Percentiles rank a stretch among this genome's conserved stretches.
Conservation (phyloP, 805 yeast species). For the Ogataea neopini region DNA sequence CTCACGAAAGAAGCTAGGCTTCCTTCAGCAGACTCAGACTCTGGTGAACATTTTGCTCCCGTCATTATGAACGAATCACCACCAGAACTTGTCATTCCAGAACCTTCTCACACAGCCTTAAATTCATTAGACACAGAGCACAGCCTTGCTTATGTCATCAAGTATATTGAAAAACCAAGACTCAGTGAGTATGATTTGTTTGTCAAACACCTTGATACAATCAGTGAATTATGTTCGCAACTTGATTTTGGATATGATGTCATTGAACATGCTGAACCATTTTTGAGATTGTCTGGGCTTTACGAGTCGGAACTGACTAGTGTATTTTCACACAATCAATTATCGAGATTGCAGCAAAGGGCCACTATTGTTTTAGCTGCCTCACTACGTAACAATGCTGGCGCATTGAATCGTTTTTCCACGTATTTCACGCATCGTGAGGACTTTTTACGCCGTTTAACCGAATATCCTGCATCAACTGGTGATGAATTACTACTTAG, state of each 20-base stretch:
- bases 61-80: constrained; percentile 11
- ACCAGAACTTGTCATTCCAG: constrained; percentile 3
- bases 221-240: constrained; percentile 68
- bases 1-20: constrained; percentile 69
- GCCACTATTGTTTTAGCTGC: constrained; percentile 63
- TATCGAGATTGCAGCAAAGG: constrained; percentile 44
- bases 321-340: constrained; percentile 12
- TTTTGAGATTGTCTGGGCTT: constrained; percentile 35
- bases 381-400: constrained; percentile 72
- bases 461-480: constrained; percentile 4
- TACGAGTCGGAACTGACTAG: constrained; percentile 14
- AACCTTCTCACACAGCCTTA: neutral
- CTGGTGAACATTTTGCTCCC: constrained; percentile 2
- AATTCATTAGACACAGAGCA: constrained; percentile 5
- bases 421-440: constrained; percentile 20
- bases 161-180: constrained; percentile 10
- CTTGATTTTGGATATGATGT: constrained; percentile 59
- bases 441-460: constrained; percentile 22
- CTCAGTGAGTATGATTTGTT: constrained; percentile 11
- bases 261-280: constrained; percentile 33
- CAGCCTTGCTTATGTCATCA: constrained; percentile 10
- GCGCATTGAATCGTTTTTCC: constrained; percentile 25
- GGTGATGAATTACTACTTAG: constrained; percentile 22
- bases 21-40: constrained; percentile 28
- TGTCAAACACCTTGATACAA: constrained; percentile 36